Percentiles rank a stretch among this genome's conserved stretches.
These are phyloP conservation scores for Exophiala bonariae DNA, from an alignment of 2,329 filamentous ascomycete genomes.

Conservation along the genomic window DNA sequence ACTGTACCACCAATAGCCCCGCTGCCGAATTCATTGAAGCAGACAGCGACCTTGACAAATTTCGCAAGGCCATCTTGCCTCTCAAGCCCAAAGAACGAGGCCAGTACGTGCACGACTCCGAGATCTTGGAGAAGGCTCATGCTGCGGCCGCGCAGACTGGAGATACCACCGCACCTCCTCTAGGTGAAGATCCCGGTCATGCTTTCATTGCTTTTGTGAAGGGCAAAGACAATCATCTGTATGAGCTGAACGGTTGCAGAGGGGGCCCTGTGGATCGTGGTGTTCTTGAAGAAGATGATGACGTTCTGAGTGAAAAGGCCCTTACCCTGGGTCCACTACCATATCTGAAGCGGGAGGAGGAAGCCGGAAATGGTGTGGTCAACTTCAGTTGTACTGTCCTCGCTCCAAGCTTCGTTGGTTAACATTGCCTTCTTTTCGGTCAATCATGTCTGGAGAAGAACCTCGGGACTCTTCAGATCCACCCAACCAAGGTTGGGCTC, in stretches of 20 bases:
- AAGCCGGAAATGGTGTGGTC: conserved; percentile 14
- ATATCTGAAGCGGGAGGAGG: conserved; percentile 28
- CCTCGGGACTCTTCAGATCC: conserved; percentile 40
- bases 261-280: conserved; percentile 35
- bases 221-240: conserved; percentile 33
- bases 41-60: conserved; percentile 44
- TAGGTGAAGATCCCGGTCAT: conserved; percentile 26
- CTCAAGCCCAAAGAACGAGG: conserved; percentile 50
- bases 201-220: conserved; percentile 37
- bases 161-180: conserved; percentile 26
- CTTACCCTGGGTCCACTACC: conserved; percentile 31
- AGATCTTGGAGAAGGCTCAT: conserved; percentile 28
- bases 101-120: conserved; percentile 51
- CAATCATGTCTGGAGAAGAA: conserved; percentile 21
- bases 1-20: conserved; percentile 53
- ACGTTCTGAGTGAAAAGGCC: conserved; percentile 32
- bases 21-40: conserved; percentile 43
- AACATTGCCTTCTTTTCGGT: neutral
- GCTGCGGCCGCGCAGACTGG: conserved; percentile 27
- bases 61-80: conserved; percentile 46
- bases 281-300: conserved; percentile 30
- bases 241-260: conserved; percentile 36
- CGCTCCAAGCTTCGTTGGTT: conserved; percentile 17
- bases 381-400: conserved; percentile 26
- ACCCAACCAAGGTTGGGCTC: conserved; percentile 45